A percentile compares a stretch with the other conserved stretches of the same genome.
Conservation (phyloP, 305 asterid genomes). For the Withania somnifera region DNA sequence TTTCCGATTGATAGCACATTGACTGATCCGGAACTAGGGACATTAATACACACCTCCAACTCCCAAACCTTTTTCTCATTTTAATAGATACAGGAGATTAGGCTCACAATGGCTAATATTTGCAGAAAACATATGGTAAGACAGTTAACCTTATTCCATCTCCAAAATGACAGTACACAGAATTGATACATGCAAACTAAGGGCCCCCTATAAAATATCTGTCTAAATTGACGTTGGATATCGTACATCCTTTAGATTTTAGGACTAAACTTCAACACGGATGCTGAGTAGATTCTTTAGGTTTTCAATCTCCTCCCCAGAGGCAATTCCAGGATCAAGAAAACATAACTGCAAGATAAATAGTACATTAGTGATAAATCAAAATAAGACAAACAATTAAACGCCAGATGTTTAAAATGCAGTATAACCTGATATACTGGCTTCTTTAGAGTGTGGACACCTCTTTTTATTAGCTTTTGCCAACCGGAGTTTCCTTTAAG, state of each 20-base stretch:
- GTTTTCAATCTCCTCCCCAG: slow-evolving; percentile 48
- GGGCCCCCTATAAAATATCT: not conserved
- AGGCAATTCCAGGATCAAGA: slow-evolving; percentile 61
- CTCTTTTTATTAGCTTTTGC: slow-evolving; percentile 70
- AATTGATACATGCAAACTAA: slow-evolving; percentile 1
- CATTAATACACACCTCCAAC: not conserved
- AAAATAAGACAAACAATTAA: not conserved
- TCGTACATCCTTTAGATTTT: not conserved
- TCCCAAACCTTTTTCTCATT: not conserved
- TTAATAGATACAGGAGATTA: not conserved
- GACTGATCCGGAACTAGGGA: not conserved
- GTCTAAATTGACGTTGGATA: not conserved
- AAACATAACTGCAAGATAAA: slow-evolving; percentile 46
- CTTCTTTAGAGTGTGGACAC: slow-evolving; percentile 64
- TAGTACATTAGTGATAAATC: not conserved
- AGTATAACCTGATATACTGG: slow-evolving; percentile 55
- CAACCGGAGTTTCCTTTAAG: slow-evolving; percentile 56
- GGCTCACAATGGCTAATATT: not conserved
- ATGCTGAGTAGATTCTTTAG: slow-evolving; percentile 46
- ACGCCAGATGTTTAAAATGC: not conserved
- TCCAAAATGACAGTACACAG: not conserved
- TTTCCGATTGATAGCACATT: not conserved
- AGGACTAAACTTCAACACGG: slow-evolving; percentile 35
- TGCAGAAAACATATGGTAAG: not conserved
- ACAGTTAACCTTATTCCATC: not conserved